These are phyloP conservation scores for Hymenoscyphus albidus DNA, from an alignment of 2,329 filamentous ascomycete genomes.

Conservation along the genomic window DNA sequence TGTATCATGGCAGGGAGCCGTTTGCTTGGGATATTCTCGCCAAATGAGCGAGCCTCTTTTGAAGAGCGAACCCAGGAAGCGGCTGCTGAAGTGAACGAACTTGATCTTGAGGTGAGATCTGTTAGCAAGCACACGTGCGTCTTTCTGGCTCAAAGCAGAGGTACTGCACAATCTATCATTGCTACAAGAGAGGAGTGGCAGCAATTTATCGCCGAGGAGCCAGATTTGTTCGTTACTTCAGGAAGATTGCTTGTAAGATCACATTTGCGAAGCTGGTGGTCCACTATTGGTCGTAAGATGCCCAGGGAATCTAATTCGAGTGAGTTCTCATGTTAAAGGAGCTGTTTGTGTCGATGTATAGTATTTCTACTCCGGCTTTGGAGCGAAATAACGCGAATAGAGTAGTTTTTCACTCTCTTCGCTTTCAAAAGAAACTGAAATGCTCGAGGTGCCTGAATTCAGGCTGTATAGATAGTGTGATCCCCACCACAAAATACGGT, in stretches of 20 bases:
- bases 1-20: slow-evolving; percentile 30
- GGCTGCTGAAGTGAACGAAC: slow-evolving; percentile 30
- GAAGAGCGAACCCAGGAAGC: slow-evolving; percentile 32
- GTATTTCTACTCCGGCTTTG: too few species aligned
- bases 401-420: too few species aligned
- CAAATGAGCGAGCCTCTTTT: slow-evolving; percentile 21
- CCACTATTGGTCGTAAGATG: slow-evolving; percentile 6
- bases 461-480: neutral
- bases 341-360: too few species aligned
- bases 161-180: slow-evolving; percentile 12
- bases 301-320: neutral
- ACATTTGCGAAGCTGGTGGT: slow-evolving; percentile 2
- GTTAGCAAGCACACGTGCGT: slow-evolving; percentile 12
- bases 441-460: neutral
- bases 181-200: slow-evolving; percentile 4
- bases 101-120: slow-evolving; percentile 28
- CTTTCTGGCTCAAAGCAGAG: slow-evolving; percentile 27
- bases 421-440: too few species aligned
- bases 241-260: neutral
- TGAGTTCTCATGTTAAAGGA: too few species aligned
- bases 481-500: too few species aligned
- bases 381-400: too few species aligned
- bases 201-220: neutral
- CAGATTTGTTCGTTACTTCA: neutral
- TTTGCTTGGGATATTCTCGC: slow-evolving; percentile 21